phyloP scores from a whole-genome alignment of 139 green algal species.

The Coelastrella sp. region DNA sequence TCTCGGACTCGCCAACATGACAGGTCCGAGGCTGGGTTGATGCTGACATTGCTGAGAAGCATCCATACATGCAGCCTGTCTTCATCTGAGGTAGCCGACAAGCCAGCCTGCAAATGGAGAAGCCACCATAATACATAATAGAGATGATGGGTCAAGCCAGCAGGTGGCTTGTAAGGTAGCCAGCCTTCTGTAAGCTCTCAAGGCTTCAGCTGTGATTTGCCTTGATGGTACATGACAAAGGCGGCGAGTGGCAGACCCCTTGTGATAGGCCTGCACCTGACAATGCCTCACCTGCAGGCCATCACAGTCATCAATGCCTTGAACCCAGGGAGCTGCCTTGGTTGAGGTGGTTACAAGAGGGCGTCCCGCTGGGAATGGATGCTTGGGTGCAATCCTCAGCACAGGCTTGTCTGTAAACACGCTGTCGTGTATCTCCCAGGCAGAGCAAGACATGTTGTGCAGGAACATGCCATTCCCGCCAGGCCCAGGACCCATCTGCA shows the following conservation, averaged over 20 bases:
- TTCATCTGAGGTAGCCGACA: not conserved
- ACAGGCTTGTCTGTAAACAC: not conserved
- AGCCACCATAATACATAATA: not conserved
- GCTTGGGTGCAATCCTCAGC: not conserved
- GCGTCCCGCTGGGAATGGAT: not conserved
- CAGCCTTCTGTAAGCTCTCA: no score
- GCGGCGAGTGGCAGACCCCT: no score
- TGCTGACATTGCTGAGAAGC: constrained; percentile 12
- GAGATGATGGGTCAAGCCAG: not conserved
- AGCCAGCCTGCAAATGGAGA: not conserved
- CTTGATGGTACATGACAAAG: no score
- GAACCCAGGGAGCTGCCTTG: not conserved
- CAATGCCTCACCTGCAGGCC: not conserved
- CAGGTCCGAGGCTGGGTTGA: not conserved
- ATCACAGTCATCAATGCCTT: constrained; percentile 2
- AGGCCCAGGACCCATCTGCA: constrained; percentile 12
- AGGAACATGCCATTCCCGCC: not conserved
- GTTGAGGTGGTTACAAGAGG: not conserved
- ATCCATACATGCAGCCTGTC: constrained; percentile 28
- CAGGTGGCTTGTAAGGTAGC: no score
- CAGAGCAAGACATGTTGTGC: not conserved
- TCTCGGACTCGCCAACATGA: constrained; percentile 3
- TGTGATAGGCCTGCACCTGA: not conserved
- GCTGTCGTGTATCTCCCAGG: not conserved
- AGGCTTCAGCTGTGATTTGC: no score